phyloP scores from a whole-genome alignment of 306 rosid species.

The Cicer judaicum region DNA sequence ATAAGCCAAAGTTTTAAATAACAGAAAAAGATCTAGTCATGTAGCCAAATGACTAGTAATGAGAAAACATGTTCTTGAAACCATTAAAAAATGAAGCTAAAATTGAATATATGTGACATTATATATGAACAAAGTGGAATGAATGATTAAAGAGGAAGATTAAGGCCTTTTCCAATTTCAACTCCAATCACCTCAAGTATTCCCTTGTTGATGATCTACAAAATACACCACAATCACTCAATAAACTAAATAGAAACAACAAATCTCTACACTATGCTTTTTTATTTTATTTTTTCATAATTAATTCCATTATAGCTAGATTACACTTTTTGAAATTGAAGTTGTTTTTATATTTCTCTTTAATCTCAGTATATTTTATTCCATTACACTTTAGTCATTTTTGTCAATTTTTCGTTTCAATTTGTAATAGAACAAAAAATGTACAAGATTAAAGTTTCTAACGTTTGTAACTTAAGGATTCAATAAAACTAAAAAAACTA shows the following conservation, averaged over 20 bases:
- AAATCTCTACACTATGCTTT: neutral
- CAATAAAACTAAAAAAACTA: no score
- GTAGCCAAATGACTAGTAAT: neutral
- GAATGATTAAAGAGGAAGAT: slow-evolving; percentile 71
- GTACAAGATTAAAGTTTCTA: no score
- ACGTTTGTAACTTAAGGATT: no score
- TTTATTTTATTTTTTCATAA: neutral
- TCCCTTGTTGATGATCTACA: slow-evolving; percentile 84
- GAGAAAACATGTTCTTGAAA: slow-evolving; percentile 19
- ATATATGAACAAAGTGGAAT: neutral
- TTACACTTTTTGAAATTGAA: no score
- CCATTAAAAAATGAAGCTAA: neutral
- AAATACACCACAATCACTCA: slow-evolving; percentile 14
- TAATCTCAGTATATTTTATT: no score
- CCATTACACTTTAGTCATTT: no score
- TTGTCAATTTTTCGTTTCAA: no score
- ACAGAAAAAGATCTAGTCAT: slow-evolving; percentile 23
- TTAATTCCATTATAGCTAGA: neutral
- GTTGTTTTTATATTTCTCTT: no score
- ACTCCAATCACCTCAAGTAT: slow-evolving; percentile 87
- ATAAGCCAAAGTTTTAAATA: neutral
- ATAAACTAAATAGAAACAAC: neutral
- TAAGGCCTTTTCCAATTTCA: slow-evolving; percentile 91
- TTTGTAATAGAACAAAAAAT: no score
- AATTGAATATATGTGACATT: neutral